Percentiles rank a stretch among this genome's conserved stretches.
Conservation (phyloP, 129 eudicot species). For the Escallonia herrerae region DNA sequence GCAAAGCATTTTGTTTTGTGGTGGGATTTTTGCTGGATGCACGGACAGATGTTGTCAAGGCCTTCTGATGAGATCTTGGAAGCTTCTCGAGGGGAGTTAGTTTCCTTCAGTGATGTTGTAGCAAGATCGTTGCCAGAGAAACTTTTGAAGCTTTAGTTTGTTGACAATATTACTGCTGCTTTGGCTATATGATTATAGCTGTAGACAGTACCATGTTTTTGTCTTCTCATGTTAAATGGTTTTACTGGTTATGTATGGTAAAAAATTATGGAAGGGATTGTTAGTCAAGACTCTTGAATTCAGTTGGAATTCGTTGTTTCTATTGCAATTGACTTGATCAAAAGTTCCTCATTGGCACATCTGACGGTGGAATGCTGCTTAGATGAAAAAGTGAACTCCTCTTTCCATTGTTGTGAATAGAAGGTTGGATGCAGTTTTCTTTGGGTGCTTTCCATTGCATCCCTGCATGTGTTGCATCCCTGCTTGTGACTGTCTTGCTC, state of each 20-base stretch:
- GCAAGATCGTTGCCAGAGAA: constrained; percentile 15
- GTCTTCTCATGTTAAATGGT: background rate
- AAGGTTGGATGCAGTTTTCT: no score
- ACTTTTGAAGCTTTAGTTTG: constrained; percentile 9
- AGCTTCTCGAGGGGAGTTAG: background rate
- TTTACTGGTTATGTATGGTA: background rate
- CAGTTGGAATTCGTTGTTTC: no score
- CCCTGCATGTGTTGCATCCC: no score
- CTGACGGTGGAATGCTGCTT: no score
- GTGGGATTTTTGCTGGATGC: constrained; percentile 15
- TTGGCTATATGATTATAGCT: background rate
- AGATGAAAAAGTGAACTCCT: no score
- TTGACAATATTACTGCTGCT: constrained; percentile 4
- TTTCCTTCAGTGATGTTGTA: constrained; percentile 1
- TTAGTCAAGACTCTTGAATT: no score
- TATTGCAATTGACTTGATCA: no score
- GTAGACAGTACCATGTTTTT: background rate
- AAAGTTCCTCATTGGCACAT: no score
- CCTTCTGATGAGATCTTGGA: constrained; percentile 7
- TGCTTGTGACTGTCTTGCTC: no score
- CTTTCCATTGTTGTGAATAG: no score
- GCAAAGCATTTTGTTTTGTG: constrained; percentile 8
- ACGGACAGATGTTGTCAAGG: constrained; percentile 5
- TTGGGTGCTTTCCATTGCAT: no score
- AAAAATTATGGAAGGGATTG: background rate